Evolutionary conservation across 2,329 filamentous ascomycete species (phyloP).

Genomic region (Colletotrichum costaricense): DNA sequence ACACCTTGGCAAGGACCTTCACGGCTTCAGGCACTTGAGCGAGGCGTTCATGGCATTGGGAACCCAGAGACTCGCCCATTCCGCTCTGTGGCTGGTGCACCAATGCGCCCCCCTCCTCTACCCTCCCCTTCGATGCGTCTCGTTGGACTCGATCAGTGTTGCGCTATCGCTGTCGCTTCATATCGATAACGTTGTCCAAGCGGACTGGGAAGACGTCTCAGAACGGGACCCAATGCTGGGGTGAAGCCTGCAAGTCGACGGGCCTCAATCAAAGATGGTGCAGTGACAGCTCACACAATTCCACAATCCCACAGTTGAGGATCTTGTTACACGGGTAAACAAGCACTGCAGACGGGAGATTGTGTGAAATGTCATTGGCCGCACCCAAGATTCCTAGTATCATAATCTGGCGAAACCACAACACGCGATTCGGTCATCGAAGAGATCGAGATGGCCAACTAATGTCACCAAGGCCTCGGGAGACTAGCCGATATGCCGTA

Average conservation of each 20-base stretch:
- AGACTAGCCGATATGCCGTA: background rate
- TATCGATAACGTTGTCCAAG: slow-evolving; percentile 31
- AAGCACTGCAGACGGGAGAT: background rate
- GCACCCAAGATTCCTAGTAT: background rate
- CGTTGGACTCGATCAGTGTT: slow-evolving; percentile 19
- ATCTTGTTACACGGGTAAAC: background rate
- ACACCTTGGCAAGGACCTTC: slow-evolving; percentile 14
- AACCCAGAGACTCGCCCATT: background rate
- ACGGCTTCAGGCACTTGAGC: slow-evolving; percentile 1
- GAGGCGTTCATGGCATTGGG: slow-evolving; percentile 34
- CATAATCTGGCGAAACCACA: slow-evolving; percentile 7
- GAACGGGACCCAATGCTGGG: slow-evolving; percentile 21
- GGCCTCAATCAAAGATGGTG: background rate
- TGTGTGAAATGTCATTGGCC: slow-evolving; percentile 9
- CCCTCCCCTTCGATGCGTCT: slow-evolving; percentile 18
- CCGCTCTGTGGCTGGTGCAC: slow-evolving; percentile 30
- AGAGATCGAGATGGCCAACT: slow-evolving; percentile 20
- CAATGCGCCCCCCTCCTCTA: background rate
- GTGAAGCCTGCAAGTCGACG: slow-evolving; percentile 13
- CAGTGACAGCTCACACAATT: slow-evolving; percentile 23
- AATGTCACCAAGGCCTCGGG: background rate
- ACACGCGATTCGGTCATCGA: slow-evolving; percentile 17
- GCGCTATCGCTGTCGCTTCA: background rate
- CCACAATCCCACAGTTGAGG: background rate
- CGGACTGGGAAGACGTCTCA: slow-evolving; percentile 23